phyloP scores from a whole-genome alignment of 352 stramenopile genomes.

The Pythium apleroticum region DNA sequence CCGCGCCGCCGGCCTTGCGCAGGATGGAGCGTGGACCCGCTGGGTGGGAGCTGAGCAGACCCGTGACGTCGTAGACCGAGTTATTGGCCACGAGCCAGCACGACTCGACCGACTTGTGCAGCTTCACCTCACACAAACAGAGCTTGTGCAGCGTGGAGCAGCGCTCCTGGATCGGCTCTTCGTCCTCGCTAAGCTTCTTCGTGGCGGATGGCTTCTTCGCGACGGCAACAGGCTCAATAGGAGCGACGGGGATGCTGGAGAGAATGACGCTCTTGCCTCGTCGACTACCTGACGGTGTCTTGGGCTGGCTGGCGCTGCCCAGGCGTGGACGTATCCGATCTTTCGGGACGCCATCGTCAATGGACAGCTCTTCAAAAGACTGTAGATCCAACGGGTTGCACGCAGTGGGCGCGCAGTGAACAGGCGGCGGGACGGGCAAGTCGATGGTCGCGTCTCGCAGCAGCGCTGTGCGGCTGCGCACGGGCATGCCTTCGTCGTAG shows the following conservation, averaged over 20 bases:
- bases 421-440: constrained; percentile 18
- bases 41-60: constrained; percentile 69
- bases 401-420: constrained; percentile 43
- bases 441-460: constrained; percentile 21
- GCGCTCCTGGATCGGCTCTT: constrained; percentile 19
- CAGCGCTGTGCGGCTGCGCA: constrained; percentile 17
- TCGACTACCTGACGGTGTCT: constrained; percentile 14
- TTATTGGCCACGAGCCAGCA: constrained; percentile 95
- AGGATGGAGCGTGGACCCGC: constrained; percentile 77
- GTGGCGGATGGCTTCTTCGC: neutral
- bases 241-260: neutral
- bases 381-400: constrained; percentile 41
- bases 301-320: constrained; percentile 19
- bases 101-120: constrained; percentile 89
- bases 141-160: constrained; percentile 68
- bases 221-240: neutral
- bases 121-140: constrained; percentile 71
- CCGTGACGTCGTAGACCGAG: constrained; percentile 87
- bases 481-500: constrained; percentile 43
- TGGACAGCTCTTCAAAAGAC: constrained; percentile 14
- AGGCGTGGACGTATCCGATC: constrained; percentile 14
- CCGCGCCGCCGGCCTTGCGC: constrained; percentile 70
- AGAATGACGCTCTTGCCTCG: constrained; percentile 27
- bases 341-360: constrained; percentile 16
- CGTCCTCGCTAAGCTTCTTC: neutral